Conservation (phyloP, 2,329 filamentous ascomycete genomes). For the Trichophyton mentagrophytes region DNA sequence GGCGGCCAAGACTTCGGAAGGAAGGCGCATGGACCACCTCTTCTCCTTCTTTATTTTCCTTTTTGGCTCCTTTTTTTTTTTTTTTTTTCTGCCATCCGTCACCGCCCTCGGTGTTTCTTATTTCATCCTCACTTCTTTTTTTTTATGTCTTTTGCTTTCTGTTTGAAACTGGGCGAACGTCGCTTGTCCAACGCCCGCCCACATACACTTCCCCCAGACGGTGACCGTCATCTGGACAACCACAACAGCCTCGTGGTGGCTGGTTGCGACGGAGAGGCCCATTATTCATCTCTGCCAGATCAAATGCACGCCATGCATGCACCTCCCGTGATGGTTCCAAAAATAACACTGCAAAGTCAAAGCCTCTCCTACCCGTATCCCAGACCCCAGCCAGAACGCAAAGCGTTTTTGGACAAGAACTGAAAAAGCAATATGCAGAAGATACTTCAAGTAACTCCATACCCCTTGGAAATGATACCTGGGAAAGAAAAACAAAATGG, state of each 20-base stretch:
- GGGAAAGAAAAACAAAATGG: neutral
- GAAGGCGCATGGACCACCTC: neutral
- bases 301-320: neutral
- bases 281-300: neutral
- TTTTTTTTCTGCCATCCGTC: neutral
- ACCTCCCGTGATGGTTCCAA: neutral
- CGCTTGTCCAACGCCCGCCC: neutral
- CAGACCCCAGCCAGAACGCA: neutral
- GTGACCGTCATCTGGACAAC: neutral
- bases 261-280: neutral
- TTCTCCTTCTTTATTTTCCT: neutral
- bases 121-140: too few species aligned
- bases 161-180: neutral
- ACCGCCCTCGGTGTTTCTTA: too few species aligned
- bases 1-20: neutral
- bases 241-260: neutral
- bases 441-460: neutral
- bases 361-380: neutral
- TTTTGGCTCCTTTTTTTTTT: neutral
- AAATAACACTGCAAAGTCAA: neutral
- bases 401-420: neutral
- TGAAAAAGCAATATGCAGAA: neutral
- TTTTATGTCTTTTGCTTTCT: neutral
- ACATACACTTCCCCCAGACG: neutral
- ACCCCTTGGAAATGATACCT: constrained; percentile 8